phyloP scores from a whole-genome alignment of 345 rosid species.

The Gossypium ekmanianum region DNA sequence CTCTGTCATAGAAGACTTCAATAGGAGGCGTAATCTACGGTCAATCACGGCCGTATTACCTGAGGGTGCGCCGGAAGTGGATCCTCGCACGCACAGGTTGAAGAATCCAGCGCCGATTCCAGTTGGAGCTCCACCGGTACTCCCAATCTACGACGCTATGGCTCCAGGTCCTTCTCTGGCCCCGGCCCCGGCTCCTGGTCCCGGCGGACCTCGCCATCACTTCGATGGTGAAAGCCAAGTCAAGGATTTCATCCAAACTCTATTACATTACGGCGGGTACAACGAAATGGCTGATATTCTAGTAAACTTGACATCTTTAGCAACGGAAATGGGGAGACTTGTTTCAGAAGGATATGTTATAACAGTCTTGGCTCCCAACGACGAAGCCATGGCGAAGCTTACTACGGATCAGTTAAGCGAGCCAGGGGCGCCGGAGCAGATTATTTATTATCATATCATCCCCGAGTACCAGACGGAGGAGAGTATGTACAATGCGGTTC shows the following conservation, averaged over 20 bases:
- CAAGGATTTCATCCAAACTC: slow-evolving; percentile 83
- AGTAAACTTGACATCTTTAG: slow-evolving; percentile 84
- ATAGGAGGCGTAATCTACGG: slow-evolving; percentile 50
- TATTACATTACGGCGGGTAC: slow-evolving; percentile 89
- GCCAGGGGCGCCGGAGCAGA: slow-evolving; percentile 96
- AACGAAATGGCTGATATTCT: slow-evolving; percentile 96
- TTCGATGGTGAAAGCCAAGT: slow-evolving; percentile 89
- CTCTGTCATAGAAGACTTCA: slow-evolving; percentile 65
- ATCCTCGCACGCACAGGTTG: slow-evolving; percentile 62
- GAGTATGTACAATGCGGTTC: slow-evolving; percentile 93
- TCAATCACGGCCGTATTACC: slow-evolving; percentile 66
- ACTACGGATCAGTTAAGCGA: slow-evolving; percentile 88
- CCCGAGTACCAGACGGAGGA: slow-evolving; percentile 98
- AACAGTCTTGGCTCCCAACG: slow-evolving; percentile 91
- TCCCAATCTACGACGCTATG: slow-evolving; percentile 81
- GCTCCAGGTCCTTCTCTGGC: slow-evolving; percentile 94
- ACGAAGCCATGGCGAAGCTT: slow-evolving; percentile 95
- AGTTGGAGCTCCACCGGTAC: slow-evolving; percentile 71
- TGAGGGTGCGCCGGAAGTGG: slow-evolving; percentile 70
- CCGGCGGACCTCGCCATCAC: slow-evolving; percentile 80
- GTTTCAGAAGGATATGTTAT: slow-evolving; percentile 91
- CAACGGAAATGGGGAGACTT: slow-evolving; percentile 86
- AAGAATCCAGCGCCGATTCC: slow-evolving; percentile 52
- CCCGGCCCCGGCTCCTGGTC: slow-evolving; percentile 96
- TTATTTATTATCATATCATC: slow-evolving; percentile 73